Conservation (phyloP, 192 early-diverging fungal species). For the Kappamyces sp. region DNA sequence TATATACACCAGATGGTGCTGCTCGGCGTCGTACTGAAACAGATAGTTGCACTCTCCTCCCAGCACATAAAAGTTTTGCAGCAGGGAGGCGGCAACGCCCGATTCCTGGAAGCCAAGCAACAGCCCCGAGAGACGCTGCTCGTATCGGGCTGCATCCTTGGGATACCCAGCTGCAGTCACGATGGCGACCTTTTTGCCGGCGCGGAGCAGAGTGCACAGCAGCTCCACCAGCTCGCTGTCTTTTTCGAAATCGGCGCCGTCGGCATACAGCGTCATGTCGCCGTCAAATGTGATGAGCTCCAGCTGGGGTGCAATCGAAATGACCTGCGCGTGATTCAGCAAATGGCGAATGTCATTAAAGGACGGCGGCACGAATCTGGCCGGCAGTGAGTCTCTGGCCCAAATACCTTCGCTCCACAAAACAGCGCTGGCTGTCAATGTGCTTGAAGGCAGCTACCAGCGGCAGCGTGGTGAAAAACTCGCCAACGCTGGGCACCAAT, state of each 20-base stretch:
- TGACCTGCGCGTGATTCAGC: slow-evolving; percentile 83
- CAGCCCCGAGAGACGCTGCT: slow-evolving; percentile 69
- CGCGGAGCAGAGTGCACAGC: slow-evolving; percentile 62
- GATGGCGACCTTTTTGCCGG: slow-evolving; percentile 68
- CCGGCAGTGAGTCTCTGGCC: too few relatives aligned
- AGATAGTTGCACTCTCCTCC: slow-evolving; percentile 90
- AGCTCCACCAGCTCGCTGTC: slow-evolving; percentile 60
- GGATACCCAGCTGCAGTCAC: slow-evolving; percentile 91
- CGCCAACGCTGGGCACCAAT: slow-evolving; percentile 73
- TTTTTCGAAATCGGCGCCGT: slow-evolving; percentile 75
- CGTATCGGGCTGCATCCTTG: slow-evolving; percentile 63
- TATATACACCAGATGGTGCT: slow-evolving; percentile 60
- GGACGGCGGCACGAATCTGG: slow-evolving; percentile 70
- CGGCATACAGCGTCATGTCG: slow-evolving; percentile 90
- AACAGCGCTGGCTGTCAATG: slow-evolving; percentile 61
- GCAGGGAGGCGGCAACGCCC: slow-evolving; percentile 38
- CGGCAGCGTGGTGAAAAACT: slow-evolving; percentile 81
- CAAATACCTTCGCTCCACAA: slow-evolving; percentile 56
- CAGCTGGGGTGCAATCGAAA: slow-evolving; percentile 65
- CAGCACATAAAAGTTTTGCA: slow-evolving; percentile 71
- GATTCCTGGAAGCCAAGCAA: slow-evolving; percentile 54
- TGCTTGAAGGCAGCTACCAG: slow-evolving; percentile 63
- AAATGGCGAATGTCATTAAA: slow-evolving; percentile 91
- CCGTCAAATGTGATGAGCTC: slow-evolving; percentile 88
- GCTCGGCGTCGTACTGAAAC: slow-evolving; percentile 59